Percentiles rank a stretch among this genome's conserved stretches.
Conservation (phyloP, 164 flowering plant species). For the Berberis thunbergii region DNA sequence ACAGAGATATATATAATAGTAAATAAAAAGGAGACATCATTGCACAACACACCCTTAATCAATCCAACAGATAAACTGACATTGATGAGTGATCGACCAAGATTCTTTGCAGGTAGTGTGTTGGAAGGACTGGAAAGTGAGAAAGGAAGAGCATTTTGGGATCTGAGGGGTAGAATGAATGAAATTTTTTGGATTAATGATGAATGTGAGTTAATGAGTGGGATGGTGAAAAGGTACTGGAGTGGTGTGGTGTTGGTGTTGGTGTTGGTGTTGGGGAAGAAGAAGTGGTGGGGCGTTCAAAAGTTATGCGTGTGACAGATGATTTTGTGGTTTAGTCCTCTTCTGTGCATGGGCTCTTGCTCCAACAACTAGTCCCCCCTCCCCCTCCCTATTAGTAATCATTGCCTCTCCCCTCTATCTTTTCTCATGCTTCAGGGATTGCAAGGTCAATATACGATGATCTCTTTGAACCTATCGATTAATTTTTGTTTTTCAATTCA, state of each 20-base stretch:
- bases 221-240: neutral
- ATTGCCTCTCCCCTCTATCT: slow-evolving; percentile 4
- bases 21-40: neutral
- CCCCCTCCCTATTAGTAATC: slow-evolving; percentile 6
- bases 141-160: neutral
- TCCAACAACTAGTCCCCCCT: neutral
- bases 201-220: neutral
- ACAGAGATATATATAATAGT: neutral
- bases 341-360: slow-evolving; percentile 14
- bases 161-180: too few species aligned
- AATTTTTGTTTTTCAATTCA: too few species aligned
- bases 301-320: slow-evolving; percentile 13
- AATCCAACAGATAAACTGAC: slow-evolving; percentile 2
- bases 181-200: too few species aligned
- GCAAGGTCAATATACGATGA: too few species aligned
- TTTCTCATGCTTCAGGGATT: neutral
- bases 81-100: slow-evolving; percentile 11
- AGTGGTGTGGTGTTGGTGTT: neutral
- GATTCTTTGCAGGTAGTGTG: slow-evolving; percentile 3
- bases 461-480: too few species aligned
- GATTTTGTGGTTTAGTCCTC: slow-evolving; percentile 12
- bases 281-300: neutral
- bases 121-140: neutral
- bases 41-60: neutral
- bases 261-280: neutral